Evolutionary conservation across 257 asterid species (phyloP).

Genomic region (Solanum microdontum): DNA sequence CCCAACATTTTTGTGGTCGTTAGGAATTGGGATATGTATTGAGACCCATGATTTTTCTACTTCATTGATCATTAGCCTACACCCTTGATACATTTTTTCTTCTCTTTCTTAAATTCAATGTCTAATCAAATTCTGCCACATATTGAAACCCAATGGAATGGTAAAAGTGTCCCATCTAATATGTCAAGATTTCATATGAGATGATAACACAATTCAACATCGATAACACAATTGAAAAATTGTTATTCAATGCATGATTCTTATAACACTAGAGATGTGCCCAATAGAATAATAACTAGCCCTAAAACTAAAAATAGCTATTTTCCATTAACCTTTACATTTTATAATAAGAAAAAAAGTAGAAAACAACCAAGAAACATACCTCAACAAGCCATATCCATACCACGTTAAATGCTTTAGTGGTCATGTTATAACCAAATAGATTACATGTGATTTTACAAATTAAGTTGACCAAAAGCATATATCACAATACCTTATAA

Average conservation of each 20-base stretch:
- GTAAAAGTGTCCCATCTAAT: not conserved
- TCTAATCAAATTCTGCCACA: not conserved
- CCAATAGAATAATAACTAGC: not conserved
- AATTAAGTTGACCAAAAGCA: not conserved
- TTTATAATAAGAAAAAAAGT: not conserved
- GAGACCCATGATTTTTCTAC: not conserved
- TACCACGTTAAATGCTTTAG: not conserved
- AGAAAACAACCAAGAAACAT: not conserved
- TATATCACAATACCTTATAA: not conserved
- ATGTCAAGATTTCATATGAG: not conserved
- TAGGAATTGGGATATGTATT: not conserved
- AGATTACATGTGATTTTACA: not conserved
- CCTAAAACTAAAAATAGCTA: not conserved
- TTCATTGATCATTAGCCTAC: not conserved
- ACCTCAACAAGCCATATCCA: not conserved
- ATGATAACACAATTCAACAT: not conserved
- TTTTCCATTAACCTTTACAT: not conserved
- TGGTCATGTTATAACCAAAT: not conserved
- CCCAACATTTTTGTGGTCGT: not conserved
- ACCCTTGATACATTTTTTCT: no score
- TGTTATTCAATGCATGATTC: not conserved
- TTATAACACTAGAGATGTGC: not conserved
- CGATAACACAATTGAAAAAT: not conserved
- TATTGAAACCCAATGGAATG: not conserved
- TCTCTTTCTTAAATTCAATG: not conserved